phyloP scores from a whole-genome alignment of 176 grass and related monocot genomes.

The Aegilops bicornis region DNA sequence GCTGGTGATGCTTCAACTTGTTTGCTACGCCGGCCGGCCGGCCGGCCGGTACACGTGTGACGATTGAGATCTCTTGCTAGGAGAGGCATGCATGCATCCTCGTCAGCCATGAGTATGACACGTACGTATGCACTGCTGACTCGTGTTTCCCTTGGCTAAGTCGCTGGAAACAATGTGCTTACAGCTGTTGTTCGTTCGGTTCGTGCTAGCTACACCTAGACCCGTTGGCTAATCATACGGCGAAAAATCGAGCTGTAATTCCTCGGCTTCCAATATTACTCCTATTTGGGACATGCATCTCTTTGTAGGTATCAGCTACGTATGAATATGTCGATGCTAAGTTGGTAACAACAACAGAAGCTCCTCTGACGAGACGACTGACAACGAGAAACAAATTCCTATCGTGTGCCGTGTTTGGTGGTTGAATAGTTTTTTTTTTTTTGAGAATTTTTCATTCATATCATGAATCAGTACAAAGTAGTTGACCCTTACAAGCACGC shows the following conservation, averaged over 20 bases:
- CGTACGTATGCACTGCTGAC: no score
- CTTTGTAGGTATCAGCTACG: neutral
- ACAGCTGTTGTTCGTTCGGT: conserved; percentile 21
- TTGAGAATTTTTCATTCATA: no score
- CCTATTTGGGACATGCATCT: neutral
- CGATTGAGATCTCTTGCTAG: neutral
- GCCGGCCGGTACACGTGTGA: conserved; percentile 19
- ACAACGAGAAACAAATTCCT: no score
- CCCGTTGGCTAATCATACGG: neutral
- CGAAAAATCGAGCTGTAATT: neutral
- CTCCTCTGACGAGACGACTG: no score
- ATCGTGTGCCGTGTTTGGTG: no score
- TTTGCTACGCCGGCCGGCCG: no score
- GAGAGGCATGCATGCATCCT: neutral
- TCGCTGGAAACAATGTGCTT: conserved; percentile 25
- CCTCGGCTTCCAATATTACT: neutral
- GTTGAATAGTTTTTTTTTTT: no score
- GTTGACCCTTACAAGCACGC: no score
- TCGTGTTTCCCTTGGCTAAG: neutral
- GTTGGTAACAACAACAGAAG: neutral
- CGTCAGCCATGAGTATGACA: conserved; percentile 9
- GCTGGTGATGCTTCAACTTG: neutral
- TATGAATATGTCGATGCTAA: conserved; percentile 13
- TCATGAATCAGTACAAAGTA: no score
- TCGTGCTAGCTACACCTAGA: neutral